Evolutionary conservation across 306 rosid species (phyloP).

Genomic region (Gastrolobium bilobum): DNA sequence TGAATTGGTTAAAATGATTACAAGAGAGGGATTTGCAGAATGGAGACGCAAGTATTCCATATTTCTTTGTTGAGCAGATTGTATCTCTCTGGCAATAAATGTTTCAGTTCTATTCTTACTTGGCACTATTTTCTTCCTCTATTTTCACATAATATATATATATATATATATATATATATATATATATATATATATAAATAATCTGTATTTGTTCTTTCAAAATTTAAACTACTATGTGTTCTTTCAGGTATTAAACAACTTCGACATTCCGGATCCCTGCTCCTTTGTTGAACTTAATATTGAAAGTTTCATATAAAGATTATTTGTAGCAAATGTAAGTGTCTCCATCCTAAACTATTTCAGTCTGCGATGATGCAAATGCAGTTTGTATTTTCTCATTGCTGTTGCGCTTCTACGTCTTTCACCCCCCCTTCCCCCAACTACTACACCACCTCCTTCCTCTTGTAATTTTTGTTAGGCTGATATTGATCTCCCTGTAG

Average conservation of each 20-base stretch:
- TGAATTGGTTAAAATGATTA: conserved; percentile 4
- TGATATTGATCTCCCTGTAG: conserved; percentile 37
- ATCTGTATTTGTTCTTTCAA: no score
- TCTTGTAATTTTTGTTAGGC: not conserved
- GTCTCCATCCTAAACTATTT: conserved; percentile 35
- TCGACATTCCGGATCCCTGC: conserved; percentile 94
- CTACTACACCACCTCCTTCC: not conserved
- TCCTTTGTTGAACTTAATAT: conserved; percentile 82
- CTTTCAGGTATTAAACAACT: conserved; percentile 84
- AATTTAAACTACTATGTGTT: not conserved
- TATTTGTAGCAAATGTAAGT: conserved; percentile 55
- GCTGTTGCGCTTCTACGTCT: not conserved
- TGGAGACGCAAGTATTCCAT: conserved; percentile 3
- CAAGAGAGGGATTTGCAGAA: not conserved
- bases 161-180: no score
- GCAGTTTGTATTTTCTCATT: conserved; percentile 18
- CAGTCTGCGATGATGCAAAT: not conserved
- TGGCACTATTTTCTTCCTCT: not conserved
- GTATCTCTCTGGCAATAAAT: conserved; percentile 22
- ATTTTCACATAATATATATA: not conserved
- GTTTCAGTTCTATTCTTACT: not conserved
- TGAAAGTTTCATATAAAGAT: conserved; percentile 67
- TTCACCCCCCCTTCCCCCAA: not conserved
- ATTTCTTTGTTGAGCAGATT: not conserved
- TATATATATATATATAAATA: no score